Base-by-base conservation (phyloP, 345 rosid genomes). In the Citrus inodora region DNA sequence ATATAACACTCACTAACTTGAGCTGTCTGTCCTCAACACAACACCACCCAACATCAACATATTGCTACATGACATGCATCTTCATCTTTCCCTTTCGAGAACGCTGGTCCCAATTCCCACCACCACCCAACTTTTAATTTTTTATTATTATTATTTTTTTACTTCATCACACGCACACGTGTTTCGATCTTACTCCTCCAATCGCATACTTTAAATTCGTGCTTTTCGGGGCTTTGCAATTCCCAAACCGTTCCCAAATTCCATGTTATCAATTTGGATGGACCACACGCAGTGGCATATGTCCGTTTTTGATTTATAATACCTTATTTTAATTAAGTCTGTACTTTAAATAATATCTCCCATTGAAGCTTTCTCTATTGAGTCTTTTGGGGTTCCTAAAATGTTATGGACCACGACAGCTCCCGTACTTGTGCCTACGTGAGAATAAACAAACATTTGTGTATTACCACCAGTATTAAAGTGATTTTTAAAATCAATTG, bases 21-120 rank as follows among this genome's bases (percentile, higher is more conserved):
- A n/a, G 66, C n/a, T 62, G 75, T 74, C 78, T 38, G 82, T 82
- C 81, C 82, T 67, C 55, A 77, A 71, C 85, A 74, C 83, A 74
- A 74, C 86, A 79, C 7, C 51, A 17, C 17, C 85, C 85, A 74
- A 74, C 86, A 79, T 5, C 48, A 46, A 17, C 58, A 17, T 46
- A 46, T 13, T 3, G 14, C 4, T 4, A 5, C 58, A 53, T 17
- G 58, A 17, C 22, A 53, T 4, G 58, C 58, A 53, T 8, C 58
- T 53, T 53, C 58, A 0, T 78, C 82, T 73, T 76, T 73, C 46
- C 65, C 76, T 16, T 16, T 16, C 21, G 65, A 33, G 56, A 73
- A 70, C 6, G 62, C 61, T 62, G 81, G 85, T 72, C 78, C 83
- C 83, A 66, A 13, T 24, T 3, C 67, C 32, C 66, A 27, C 35